Base-by-base conservation (phyloP, 73 alveolate species). In the Loxodes magnus region DNA sequence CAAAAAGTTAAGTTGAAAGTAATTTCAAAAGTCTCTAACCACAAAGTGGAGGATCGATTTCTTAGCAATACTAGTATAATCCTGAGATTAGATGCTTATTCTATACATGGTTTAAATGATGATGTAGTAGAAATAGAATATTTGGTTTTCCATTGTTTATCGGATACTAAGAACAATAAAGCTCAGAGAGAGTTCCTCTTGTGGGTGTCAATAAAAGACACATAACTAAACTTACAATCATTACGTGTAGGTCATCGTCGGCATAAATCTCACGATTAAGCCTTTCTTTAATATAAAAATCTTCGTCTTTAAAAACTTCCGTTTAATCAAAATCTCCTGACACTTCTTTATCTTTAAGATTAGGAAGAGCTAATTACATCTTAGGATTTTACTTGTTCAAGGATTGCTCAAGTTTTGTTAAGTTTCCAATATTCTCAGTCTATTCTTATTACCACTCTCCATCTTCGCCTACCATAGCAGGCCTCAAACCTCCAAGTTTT, bases 101-200 rank as follows among this genome's bases (percentile, higher is more conserved):
- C n/a, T n/a, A n/a, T n/a, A n/a, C n/a, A 51, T 93, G 85, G 71
- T 93, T 93, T 21, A 93, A 60, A 75, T 93, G 99, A 74, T 82
- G 90, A 64, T 93, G 99, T 33, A 93, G 74, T 24, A 89, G 62
- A 65, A 51, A 90, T 43, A 93, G 66, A 2, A 93, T 82, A 56
- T 90, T 90, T 35, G 82, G 72, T 72, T 93, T 93, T 42, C 92
- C 95, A 57, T 86, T 80, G 41, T 85, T 86, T 19, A 86, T 71
- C 4, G 99, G 99, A 51, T 82, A 78, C 28, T 84, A 83, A 37
- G 92, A 68, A 52, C 99, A 93, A 68, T 93, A 93, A 19, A 89
- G 65, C 51, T 88, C 97, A 36, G 85, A 97, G 17, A 93, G 64
- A 10, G 96, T 86, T 5, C 99, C 99, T 66, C 96, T 67, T 12